Evolutionary conservation across 345 rosid species (phyloP).

Genomic region (Firmiana major): DNA sequence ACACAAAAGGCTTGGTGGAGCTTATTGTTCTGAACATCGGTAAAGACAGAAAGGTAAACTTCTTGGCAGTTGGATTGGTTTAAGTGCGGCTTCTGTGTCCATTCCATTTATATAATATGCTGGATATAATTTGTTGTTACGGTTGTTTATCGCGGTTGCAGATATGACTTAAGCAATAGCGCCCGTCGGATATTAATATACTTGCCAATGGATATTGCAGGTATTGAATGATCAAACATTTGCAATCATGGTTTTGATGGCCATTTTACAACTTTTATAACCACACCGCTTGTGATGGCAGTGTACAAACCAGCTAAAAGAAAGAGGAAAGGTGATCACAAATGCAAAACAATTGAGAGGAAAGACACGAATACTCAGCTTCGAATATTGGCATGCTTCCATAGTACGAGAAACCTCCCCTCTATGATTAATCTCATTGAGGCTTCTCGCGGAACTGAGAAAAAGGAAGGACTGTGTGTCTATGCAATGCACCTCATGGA

Average conservation of each 20-base stretch:
- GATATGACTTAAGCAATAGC: too few relatives aligned
- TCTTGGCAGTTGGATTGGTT: too few relatives aligned
- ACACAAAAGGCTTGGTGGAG: conserved; percentile 82
- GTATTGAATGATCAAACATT: conserved; percentile 56
- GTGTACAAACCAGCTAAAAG: conserved; percentile 64
- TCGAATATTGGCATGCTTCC: conserved; percentile 59
- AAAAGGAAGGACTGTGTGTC: conserved; percentile 48
- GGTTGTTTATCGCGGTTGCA: too few relatives aligned
- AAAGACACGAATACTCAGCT: conserved; percentile 42
- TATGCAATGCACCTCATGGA: conserved; percentile 56
- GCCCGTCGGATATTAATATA: too few relatives aligned
- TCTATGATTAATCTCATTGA: conserved; percentile 62
- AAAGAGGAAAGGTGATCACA: conserved; percentile 33
- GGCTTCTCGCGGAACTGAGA: conserved; percentile 56
- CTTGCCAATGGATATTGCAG: conserved; percentile 22
- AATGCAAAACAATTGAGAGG: conserved; percentile 46
- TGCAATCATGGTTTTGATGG: conserved; percentile 62
- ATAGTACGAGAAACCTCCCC: conserved; percentile 49
- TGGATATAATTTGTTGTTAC: too few relatives aligned
- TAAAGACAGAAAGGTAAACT: conserved; percentile 63
- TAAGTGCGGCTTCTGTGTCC: too few relatives aligned
- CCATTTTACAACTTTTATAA: conserved; percentile 67
- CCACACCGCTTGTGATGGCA: conserved; percentile 62
- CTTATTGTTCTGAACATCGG: conserved; percentile 84
- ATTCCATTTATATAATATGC: too few relatives aligned